A percentile compares a stretch with the other conserved stretches of the same genome.
Conservation (phyloP, 2,329 filamentous ascomycete genomes). For the Rutstroemia sp. region DNA sequence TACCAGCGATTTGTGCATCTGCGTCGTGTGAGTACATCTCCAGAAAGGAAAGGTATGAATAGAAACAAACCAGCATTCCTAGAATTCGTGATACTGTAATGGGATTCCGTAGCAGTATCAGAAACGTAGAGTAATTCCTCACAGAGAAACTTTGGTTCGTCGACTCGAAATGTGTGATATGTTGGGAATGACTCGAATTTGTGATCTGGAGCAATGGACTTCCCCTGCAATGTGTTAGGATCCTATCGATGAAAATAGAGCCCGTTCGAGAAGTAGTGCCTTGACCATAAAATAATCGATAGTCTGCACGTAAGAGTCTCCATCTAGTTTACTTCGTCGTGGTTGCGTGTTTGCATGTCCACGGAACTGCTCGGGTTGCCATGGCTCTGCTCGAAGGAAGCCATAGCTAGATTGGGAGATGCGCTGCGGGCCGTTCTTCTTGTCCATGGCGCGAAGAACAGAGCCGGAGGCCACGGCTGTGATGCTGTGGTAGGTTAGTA, state of each 20-base stretch:
- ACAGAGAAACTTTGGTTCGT: constrained; percentile 10
- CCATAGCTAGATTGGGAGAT: constrained; percentile 15
- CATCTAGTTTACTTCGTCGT: constrained; percentile 10
- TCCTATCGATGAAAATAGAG: background rate
- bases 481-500: constrained; percentile 2
- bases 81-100: constrained; percentile 5
- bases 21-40: background rate
- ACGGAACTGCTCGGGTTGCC: background rate
- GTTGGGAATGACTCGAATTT: constrained; percentile 2
- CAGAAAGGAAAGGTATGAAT: background rate
- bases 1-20: constrained; percentile 15
- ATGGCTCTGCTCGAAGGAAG: constrained; percentile 11
- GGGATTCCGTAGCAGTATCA: constrained; percentile 10
- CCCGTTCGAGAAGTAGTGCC: background rate
- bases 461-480: constrained; percentile 17
- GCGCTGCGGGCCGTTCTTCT: constrained; percentile 15
- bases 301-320: constrained; percentile 11
- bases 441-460: constrained; percentile 15
- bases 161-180: constrained; percentile 10
- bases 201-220: constrained; percentile 7
- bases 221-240: constrained; percentile 8
- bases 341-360: constrained; percentile 7
- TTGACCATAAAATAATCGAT: constrained; percentile 19
- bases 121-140: constrained; percentile 18
- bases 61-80: constrained; percentile 10